phyloP scores from a whole-genome alignment of 2,329 filamentous ascomycete species.

The Calonectria pteridis region DNA sequence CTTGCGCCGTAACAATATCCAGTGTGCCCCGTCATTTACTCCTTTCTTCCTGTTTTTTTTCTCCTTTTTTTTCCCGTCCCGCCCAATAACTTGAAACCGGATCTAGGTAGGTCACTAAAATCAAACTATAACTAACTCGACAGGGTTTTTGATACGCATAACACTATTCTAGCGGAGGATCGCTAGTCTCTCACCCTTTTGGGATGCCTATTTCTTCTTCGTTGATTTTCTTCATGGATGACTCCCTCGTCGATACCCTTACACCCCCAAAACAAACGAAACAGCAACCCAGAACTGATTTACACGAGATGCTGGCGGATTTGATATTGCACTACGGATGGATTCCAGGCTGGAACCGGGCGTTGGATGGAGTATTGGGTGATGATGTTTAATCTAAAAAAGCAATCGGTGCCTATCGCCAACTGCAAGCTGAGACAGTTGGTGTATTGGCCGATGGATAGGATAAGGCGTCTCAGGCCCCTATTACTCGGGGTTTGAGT shows the following conservation, averaged over 20 bases:
- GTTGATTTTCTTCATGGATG: constrained; percentile 26
- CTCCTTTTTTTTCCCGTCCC: not conserved
- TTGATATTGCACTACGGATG: constrained; percentile 32
- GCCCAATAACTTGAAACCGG: not conserved
- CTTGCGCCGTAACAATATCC: constrained; percentile 17
- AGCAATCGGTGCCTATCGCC: constrained; percentile 16
- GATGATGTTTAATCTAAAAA: constrained; percentile 17
- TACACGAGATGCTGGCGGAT: constrained; percentile 29
- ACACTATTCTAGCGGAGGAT: constrained; percentile 1
- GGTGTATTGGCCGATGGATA: not conserved
- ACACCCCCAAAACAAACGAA: constrained; percentile 29
- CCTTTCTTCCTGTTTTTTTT: too few species aligned
- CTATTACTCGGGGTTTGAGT: constrained; percentile 9
- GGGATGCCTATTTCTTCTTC: constrained; percentile 12
- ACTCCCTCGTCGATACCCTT: constrained; percentile 42
- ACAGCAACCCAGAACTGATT: constrained; percentile 27
- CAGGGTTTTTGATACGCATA: constrained; percentile 28
- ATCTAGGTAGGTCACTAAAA: constrained; percentile 33
- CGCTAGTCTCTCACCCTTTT: constrained; percentile 8
- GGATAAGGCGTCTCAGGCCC: constrained; percentile 7
- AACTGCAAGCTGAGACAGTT: constrained; percentile 1
- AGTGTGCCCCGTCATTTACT: not conserved
- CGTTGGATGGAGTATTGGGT: constrained; percentile 30
- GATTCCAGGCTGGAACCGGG: constrained; percentile 35
- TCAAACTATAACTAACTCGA: constrained; percentile 32